Percentiles rank a stretch among this genome's conserved stretches.
Conservation (phyloP, 768 basidiomycete genomes). For the Galerina marginata region DNA sequence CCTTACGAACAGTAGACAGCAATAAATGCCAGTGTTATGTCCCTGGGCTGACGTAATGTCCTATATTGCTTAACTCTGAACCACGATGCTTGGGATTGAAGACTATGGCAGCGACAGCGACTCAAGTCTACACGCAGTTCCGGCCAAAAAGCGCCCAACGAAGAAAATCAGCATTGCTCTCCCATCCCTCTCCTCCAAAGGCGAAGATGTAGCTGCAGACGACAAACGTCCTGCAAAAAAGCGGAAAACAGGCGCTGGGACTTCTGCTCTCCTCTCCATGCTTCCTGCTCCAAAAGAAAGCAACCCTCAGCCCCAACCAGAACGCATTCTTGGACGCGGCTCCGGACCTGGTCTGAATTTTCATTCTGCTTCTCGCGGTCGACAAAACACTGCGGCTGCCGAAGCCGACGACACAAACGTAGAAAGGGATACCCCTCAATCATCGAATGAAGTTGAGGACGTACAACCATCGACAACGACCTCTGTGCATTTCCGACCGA, state of each 20-base stretch:
- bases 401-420: constrained; percentile 31
- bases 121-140: constrained; percentile 16
- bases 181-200: constrained; percentile 44
- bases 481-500: constrained; percentile 60
- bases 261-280: constrained; percentile 72
- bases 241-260: constrained; percentile 64
- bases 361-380: constrained; percentile 34
- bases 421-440: constrained; percentile 13
- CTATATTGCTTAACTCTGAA: background rate
- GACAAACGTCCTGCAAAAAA: constrained; percentile 60
- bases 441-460: constrained; percentile 9
- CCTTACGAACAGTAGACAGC: constrained; percentile 4
- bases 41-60: constrained; percentile 4
- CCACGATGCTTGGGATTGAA: constrained; percentile 73
- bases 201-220: constrained; percentile 38
- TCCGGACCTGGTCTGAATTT: constrained; percentile 68
- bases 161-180: constrained; percentile 70
- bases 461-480: constrained; percentile 18
- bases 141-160: background rate
- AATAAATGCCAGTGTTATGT: background rate
- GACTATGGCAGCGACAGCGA: constrained; percentile 79
- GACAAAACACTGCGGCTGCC: background rate
- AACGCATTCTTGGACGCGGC: constrained; percentile 70
- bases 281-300: constrained; percentile 75
- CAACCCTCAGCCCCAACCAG: constrained; percentile 43